Evolutionary conservation across 495 filamentous ascomycete species (phyloP), one percentile per base, ranked within the genome.

Genomic region (Darksidea phi): DNA sequence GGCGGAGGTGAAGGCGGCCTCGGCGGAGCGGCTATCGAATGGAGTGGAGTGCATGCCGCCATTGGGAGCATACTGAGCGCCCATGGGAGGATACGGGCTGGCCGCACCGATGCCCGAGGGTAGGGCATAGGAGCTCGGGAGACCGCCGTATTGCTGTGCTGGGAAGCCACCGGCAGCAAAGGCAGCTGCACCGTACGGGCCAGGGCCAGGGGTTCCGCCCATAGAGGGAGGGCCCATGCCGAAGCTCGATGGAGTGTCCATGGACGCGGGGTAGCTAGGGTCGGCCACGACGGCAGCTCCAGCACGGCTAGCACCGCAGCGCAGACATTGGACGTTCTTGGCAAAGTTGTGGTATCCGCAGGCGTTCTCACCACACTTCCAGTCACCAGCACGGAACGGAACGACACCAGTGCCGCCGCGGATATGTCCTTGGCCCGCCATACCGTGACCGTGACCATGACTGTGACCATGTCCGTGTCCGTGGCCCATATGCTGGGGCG

Each of bases 291-390:
- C 88, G 24, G 92, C 91, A 53, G 94, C 94, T 54, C 88, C 88
- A 52, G 91, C 91, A 66, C 94, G 90, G 72, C 91, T 94, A 21
- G 91, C 95, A 69, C 94, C 94, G 69, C 94, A 98, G 54, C 94
- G 89, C 53, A 98, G 82, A 74, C 94, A 98, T 73, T 89, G 94
- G 63, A 97, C 93, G 71, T 98, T 98, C 82, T 98, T 98, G 45
- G 94, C 94, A 70, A 98, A 98, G 75, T 98, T 98, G 76, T 98
- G 94, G 69, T 98, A 98, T 32, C 89, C 90, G 72, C 94, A 98
- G n/a, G 91, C 91, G 70, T 97, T 93, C 37, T 91, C 92, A 46
- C 94, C 94, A 73, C 94, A 98, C 72, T 96, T 97, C 94, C 94
- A 98, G 72, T 98, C 94, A 65, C 94, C 94, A 43, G 94, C 94